Percentiles rank a stretch among this genome's conserved stretches.
phyloP scores from a whole-genome alignment of 768 basidiomycete genomes.

The Russula olivacea region DNA sequence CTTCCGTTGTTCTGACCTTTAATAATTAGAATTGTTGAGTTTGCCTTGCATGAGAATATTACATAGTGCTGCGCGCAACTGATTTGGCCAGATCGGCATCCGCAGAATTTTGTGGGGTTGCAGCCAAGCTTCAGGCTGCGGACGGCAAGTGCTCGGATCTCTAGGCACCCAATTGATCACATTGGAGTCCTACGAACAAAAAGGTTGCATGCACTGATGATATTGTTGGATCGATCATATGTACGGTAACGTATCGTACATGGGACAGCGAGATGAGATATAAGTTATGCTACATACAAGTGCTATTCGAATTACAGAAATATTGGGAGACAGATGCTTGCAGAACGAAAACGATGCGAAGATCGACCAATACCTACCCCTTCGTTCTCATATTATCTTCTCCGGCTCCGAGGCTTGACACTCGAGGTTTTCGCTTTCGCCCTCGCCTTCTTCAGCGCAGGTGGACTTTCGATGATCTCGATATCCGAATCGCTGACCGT shows the following conservation, averaged over 20 bases:
- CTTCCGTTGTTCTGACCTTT: too few species aligned
- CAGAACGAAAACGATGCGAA: not conserved
- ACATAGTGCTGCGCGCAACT: too few species aligned
- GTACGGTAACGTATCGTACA: not conserved
- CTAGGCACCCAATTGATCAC: too few species aligned
- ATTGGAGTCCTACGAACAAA: too few species aligned
- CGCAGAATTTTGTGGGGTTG: too few species aligned
- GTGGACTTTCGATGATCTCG: slow-evolving; percentile 29
- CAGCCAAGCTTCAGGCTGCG: too few species aligned
- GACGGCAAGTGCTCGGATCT: too few species aligned
- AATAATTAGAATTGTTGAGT: too few species aligned
- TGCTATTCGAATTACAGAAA: not conserved
- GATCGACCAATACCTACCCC: not conserved
- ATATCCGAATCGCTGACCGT: slow-evolving; percentile 30
- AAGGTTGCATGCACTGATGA: not conserved
- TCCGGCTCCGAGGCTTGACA: slow-evolving; percentile 28
- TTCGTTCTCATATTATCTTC: slow-evolving; percentile 12
- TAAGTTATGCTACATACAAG: not conserved
- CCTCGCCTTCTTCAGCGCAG: slow-evolving; percentile 27
- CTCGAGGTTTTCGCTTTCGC: slow-evolving; percentile 20
- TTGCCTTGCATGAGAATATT: too few species aligned
- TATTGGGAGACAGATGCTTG: not conserved
- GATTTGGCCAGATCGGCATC: too few species aligned
- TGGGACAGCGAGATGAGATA: not conserved
- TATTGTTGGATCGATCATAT: not conserved